phyloP scores from a whole-genome alignment of 331 rosid genomes.

The Malus hybrid region DNA sequence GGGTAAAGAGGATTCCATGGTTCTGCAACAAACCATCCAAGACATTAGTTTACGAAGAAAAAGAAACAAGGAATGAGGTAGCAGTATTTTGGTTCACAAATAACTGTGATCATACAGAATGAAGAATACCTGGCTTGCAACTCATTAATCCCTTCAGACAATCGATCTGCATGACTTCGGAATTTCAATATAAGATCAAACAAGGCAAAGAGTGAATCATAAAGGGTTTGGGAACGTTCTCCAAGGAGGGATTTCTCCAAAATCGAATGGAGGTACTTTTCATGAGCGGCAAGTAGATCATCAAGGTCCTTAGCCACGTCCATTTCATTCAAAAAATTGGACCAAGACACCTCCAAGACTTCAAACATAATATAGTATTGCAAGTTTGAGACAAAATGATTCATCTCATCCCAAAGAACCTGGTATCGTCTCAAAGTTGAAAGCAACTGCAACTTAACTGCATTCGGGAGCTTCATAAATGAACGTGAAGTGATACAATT shows the following conservation, averaged over 20 bases:
- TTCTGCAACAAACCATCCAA: slow-evolving; percentile 42
- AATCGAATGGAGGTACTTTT: slow-evolving; percentile 79
- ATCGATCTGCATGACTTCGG: slow-evolving; percentile 75
- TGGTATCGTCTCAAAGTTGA: slow-evolving; percentile 92
- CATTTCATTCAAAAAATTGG: slow-evolving; percentile 70
- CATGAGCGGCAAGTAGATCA: slow-evolving; percentile 90
- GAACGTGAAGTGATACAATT: slow-evolving; percentile 85
- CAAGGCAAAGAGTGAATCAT: slow-evolving; percentile 67
- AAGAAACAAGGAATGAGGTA: neutral
- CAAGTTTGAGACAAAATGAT: slow-evolving; percentile 92
- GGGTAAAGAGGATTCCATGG: slow-evolving; percentile 51
- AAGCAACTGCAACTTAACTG: slow-evolving; percentile 68
- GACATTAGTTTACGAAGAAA: neutral
- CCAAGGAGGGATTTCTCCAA: slow-evolving; percentile 94
- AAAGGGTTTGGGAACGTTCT: slow-evolving; percentile 78
- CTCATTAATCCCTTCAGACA: slow-evolving; percentile 87
- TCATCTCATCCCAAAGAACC: slow-evolving; percentile 95
- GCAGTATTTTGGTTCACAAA: neutral
- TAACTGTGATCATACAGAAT: neutral
- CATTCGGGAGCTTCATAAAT: slow-evolving; percentile 55
- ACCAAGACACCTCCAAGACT: slow-evolving; percentile 95
- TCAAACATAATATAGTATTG: slow-evolving; percentile 98
- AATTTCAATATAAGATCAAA: slow-evolving; percentile 88
- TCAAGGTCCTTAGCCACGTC: slow-evolving; percentile 94
- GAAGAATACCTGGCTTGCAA: slow-evolving; percentile 77